These are phyloP conservation scores for Penicillium maclennaniae DNA, from an alignment of 495 filamentous ascomycete genomes.

Conservation along the genomic window DNA sequence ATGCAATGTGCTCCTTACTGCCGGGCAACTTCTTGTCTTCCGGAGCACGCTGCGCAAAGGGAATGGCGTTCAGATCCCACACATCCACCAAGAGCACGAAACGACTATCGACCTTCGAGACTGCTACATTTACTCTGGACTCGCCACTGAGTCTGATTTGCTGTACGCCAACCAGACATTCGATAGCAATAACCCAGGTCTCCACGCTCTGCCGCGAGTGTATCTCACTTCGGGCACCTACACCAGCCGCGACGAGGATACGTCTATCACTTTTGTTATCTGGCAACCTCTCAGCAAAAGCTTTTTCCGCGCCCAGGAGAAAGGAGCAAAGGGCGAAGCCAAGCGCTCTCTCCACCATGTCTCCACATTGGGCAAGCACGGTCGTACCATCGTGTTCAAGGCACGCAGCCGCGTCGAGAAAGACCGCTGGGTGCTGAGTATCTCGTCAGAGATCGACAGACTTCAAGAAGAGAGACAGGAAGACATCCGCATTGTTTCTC, in stretches of 20 bases:
- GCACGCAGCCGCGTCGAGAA: slow-evolving; percentile 67
- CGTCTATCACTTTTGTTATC: slow-evolving; percentile 67
- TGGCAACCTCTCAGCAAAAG: slow-evolving; percentile 63
- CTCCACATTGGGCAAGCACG: slow-evolving; percentile 56
- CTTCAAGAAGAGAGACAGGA: slow-evolving; percentile 52
- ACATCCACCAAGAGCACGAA: slow-evolving; percentile 62
- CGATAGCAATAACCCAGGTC: slow-evolving; percentile 63
- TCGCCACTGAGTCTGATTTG: slow-evolving; percentile 63
- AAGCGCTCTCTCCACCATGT: slow-evolving; percentile 47
- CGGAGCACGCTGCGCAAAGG: slow-evolving; percentile 53
- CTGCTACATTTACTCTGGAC: slow-evolving; percentile 70
- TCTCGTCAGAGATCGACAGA: slow-evolving; percentile 70
- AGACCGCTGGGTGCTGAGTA: slow-evolving; percentile 72
- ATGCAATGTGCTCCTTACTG: slow-evolving; percentile 59
- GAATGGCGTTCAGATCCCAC: slow-evolving; percentile 54
- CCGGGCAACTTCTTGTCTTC: slow-evolving; percentile 63
- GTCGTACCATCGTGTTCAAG: slow-evolving; percentile 68
- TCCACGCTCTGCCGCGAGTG: slow-evolving; percentile 59
- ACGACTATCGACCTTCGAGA: slow-evolving; percentile 57
- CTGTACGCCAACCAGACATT: slow-evolving; percentile 68
- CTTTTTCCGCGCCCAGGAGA: slow-evolving; percentile 53
- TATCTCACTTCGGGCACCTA: slow-evolving; percentile 60
- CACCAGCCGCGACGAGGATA: slow-evolving; percentile 67
- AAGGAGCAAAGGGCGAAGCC: slow-evolving; percentile 39
- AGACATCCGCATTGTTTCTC: slow-evolving; percentile 57